Evolutionary conservation across 179 eudicot species (phyloP).

Genomic region (Monotropa hypopitys): DNA sequence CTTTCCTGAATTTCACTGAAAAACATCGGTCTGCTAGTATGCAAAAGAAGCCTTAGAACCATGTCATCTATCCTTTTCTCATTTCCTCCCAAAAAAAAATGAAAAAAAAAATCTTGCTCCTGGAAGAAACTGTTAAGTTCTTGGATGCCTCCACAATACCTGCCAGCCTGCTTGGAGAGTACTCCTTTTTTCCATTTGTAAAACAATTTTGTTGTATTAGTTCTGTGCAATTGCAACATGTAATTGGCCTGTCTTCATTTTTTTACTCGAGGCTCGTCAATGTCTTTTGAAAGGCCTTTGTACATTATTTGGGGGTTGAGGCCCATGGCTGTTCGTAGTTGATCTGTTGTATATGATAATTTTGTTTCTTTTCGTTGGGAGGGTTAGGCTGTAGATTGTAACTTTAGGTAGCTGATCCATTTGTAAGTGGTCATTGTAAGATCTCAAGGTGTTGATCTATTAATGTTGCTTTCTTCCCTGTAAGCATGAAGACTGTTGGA

Average conservation of each 20-base stretch:
- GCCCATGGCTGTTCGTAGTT: background rate
- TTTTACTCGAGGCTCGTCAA: background rate
- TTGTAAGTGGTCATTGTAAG: constrained; percentile 14
- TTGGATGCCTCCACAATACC: constrained; percentile 2
- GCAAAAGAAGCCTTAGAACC: constrained; percentile 12
- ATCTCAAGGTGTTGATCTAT: constrained; percentile 12
- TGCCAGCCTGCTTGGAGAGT: constrained; percentile 1
- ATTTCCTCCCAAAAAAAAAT: constrained; percentile 2
- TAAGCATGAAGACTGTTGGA: constrained; percentile 5
- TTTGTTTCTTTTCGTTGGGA: background rate
- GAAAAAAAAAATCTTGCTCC: background rate
- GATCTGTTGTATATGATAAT: constrained; percentile 3
- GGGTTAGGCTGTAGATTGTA: constrained; percentile 7
- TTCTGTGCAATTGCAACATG: background rate
- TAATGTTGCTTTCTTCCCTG: constrained; percentile 4
- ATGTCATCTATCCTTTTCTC: constrained; percentile 7
- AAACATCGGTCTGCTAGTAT: constrained; percentile 13
- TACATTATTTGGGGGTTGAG: constrained; percentile 5
- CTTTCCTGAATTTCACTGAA: constrained; percentile 29
- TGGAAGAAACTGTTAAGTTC: constrained; percentile 4
- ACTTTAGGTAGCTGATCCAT: background rate
- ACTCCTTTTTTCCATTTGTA: background rate
- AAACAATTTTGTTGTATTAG: constrained; percentile 7
- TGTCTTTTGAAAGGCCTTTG: constrained; percentile 9
- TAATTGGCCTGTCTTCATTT: constrained; percentile 5